Evolutionary conservation across 1,284 basidiomycete species (phyloP), one percentile per base, ranked within the genome.

Genomic region (Puccinia coronata): DNA sequence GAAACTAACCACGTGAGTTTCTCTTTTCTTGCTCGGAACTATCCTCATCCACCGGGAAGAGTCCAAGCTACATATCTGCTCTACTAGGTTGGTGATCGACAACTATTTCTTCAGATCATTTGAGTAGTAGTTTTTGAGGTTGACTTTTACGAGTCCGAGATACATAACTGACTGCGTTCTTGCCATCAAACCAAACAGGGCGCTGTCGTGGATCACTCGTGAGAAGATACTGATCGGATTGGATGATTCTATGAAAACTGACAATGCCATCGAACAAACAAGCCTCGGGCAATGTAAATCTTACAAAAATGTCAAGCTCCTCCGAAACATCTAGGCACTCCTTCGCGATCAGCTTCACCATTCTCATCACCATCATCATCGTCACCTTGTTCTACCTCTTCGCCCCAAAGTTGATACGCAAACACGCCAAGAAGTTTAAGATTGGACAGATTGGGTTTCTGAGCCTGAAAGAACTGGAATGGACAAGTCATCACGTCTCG

Each of bases 381-480:
- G 8, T 70, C 51, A 78, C 47, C 61, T 41, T 72, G 28, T 69
- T 70, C 41, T 80, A 70, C 41, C 25, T 80, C 70, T 41, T 80
- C 23, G 71, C 71, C 51, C 79, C 71, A n/a, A 69, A 61, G 18
- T 61, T 63, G 36, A 53, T 80, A 49, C 69, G 79, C 20, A 73
- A 80, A 73, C 74, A 73, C 36, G 55, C 71, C 23, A n/a, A 25
- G 20, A 59, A 34, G 18, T 80, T 80, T 43, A 80, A 73, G 36
- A 73, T 80, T 28, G 79, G 79, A 51, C 70, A 74, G 16, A 25
- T 80, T 31, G 79, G 79, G 20, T 80, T 80, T 31, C 57, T 80
- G 31, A 80, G 79, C 69, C 34, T 80, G 53, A 72, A 74, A 14
- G 61, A 73, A 25, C 28, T 80, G 3, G 70, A 80, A 80, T 80